These are phyloP conservation scores for Penicillium sp. DNA, from an alignment of 2,329 filamentous ascomycete genomes.

Conservation along the genomic window DNA sequence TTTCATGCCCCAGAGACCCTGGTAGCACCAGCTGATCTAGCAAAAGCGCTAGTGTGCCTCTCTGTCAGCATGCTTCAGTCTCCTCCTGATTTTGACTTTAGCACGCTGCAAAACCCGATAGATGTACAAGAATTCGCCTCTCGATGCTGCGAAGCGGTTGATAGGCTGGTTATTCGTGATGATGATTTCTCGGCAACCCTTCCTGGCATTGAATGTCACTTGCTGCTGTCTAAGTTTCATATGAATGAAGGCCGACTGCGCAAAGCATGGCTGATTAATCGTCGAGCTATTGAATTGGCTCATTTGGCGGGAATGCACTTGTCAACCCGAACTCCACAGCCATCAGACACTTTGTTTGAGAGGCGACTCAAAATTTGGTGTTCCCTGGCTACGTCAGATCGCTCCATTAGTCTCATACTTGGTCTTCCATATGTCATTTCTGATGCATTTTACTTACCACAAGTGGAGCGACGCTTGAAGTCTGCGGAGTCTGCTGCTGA, in stretches of 20 bases:
- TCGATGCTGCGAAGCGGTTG: conserved; percentile 47
- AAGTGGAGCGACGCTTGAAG: conserved; percentile 25
- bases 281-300: conserved; percentile 53
- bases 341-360: conserved; percentile 26
- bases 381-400: conserved; percentile 45
- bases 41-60: conserved; percentile 47
- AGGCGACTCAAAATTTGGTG: conserved; percentile 43
- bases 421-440: conserved; percentile 51
- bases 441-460: conserved; percentile 31
- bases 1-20: conserved; percentile 8
- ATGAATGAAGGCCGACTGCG: conserved; percentile 57
- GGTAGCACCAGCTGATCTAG: conserved; percentile 38
- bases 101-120: conserved; percentile 37
- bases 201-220: conserved; percentile 55
- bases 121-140: conserved; percentile 47
- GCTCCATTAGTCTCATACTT: conserved; percentile 54
- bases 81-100: conserved; percentile 40
- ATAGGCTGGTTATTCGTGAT: conserved; percentile 50
- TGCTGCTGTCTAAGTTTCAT: conserved; percentile 54
- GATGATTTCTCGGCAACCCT: conserved; percentile 53
- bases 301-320: conserved; percentile 53
- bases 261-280: conserved; percentile 54
- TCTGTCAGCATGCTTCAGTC: conserved; percentile 46
- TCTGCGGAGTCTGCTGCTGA: conserved; percentile 22
- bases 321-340: conserved; percentile 28